Base-by-base conservation (phyloP, 257 asterid species). In the Euphrasia confusa region DNA sequence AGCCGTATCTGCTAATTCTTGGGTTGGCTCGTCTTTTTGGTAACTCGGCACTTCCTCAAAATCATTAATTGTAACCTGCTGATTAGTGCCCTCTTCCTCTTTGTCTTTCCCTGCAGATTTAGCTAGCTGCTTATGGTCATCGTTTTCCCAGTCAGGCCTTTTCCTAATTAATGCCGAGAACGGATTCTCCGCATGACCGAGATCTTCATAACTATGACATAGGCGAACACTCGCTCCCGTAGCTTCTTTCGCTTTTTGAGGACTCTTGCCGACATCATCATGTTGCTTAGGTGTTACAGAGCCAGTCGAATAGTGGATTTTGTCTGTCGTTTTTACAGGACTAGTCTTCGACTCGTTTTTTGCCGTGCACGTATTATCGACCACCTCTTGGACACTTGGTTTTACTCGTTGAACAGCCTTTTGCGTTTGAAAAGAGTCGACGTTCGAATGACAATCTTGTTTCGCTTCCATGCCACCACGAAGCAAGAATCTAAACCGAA, bases 401-500 rank as follows among this genome's bases (percentile, higher is more conserved):
- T 69, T 65, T 61, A 68, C 73, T 69, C 67, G 70, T 57, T 59
- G 84, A 7, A 70, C 27, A 12, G 65, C 17, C 65, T 72, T 73
- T 15, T 66, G 76, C 8, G 80, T 37, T 65, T 74, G 74, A 35
- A 71, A 63, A 10, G 82, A 57, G 2, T 71, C 56, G 60, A 61
- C 57, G 58, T 67, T 78, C 4, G 71, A n/a, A 27, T 39, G 70
- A 28, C 70, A 70, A 17, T 28, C 67, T 45, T 72, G 84, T 71
- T 72, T 58, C 47, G 64, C 64, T 72, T 83, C 96, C 42, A 82
- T 65, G 64, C 85, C 82, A 57, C 85, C 82, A 57, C 72, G 82
- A 26, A 84, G 93, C 21, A 90, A 67, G 60, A 85, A 78, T 71
- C 69, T 80, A 65, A 84, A 61, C 58, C 88, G 82, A 62, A 90